These are phyloP conservation scores for Sporodiniella umbellata DNA, from an alignment of 371 early-diverging fungal species.

Conservation along the genomic window DNA sequence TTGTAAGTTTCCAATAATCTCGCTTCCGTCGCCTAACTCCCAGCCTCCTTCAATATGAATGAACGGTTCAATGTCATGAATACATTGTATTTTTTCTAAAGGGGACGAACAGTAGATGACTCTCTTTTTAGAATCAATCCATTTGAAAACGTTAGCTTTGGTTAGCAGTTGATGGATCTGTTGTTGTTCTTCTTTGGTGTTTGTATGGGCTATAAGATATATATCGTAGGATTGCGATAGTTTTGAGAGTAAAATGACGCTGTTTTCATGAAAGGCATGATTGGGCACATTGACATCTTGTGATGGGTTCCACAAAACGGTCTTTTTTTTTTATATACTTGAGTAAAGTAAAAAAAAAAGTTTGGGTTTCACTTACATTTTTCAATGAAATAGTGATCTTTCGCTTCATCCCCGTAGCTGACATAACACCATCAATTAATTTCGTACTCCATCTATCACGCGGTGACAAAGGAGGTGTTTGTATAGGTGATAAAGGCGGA, in stretches of 20 bases:
- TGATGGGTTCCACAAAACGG: conserved; percentile 48
- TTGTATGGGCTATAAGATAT: conserved; percentile 38
- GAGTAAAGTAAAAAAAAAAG: not conserved
- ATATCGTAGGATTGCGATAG: conserved; percentile 34
- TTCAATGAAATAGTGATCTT: conserved; percentile 40
- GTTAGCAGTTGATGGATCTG: conserved; percentile 31
- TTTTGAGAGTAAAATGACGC: conserved; percentile 16
- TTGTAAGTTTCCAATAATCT: conserved; percentile 26
- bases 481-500: conserved; percentile 13
- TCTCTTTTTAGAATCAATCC: conserved; percentile 18
- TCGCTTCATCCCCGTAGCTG: conserved; percentile 16
- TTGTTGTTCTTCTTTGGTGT: conserved; percentile 24
- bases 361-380: conserved; percentile 26
- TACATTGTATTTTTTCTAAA: conserved; percentile 38
- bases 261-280: conserved; percentile 45
- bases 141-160: conserved; percentile 16
- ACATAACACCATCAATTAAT: conserved; percentile 25
- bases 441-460: conserved; percentile 28
- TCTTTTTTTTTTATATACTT: conserved; percentile 17
- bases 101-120: conserved; percentile 36
- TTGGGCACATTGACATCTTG: conserved; percentile 41
- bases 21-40: conserved; percentile 38
- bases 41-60: conserved; percentile 49
- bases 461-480: not conserved
- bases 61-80: conserved; percentile 34